Base-by-base conservation (phyloP, 169 alveolate genomes). In the Plasmodium coatneyi region DNA sequence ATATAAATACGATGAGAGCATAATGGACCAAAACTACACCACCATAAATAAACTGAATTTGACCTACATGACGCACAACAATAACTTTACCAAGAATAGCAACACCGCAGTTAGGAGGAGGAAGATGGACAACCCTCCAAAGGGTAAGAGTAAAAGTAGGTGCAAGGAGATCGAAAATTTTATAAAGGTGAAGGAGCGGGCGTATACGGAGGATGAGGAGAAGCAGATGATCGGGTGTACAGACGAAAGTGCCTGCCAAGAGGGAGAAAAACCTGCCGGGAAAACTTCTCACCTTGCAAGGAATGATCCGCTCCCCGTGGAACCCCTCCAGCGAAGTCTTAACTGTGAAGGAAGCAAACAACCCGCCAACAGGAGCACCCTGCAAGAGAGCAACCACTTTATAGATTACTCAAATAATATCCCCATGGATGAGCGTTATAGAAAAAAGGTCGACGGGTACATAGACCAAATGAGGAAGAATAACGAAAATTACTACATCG, bases 11-110 rank as follows among this genome's bases (percentile, higher is more conserved):
- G 94, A 89, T n/a, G 43, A 32, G 4, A 89, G 22, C 32, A 79
- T 89, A 28, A 34, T 36, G 25, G 94, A 89, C 19, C 80, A 30
- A 19, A 54, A 79, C 30, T 56, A 79, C 12, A 52, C 82, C 1
- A 19, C 36, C 16, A 32, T 89, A 6, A 49, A 89, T n/a, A 89
- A 89, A 34, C 72, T 89, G 32, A 72, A 49, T n/a, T n/a, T 89
- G 12, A 89, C 91, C 16, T 89, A 89, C 52, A 32, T 70, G 25
- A 89, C 94, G 22, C 94, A 89, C 34, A 89, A 89, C 71, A 43
- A 39, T 7, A 84, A 89, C 76, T 89, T 89, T 60, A 10, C 7
- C 22, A 80, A 89, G 7, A 36, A 22, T 25, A 76, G 32, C 32
- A 83, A 6, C 25, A 30, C 34, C n/a, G 14, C 5, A 25, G 25